Evolutionary conservation across 371 early-diverging fungal species (phyloP).

Genomic region (Saksenaea vasiformis): DNA sequence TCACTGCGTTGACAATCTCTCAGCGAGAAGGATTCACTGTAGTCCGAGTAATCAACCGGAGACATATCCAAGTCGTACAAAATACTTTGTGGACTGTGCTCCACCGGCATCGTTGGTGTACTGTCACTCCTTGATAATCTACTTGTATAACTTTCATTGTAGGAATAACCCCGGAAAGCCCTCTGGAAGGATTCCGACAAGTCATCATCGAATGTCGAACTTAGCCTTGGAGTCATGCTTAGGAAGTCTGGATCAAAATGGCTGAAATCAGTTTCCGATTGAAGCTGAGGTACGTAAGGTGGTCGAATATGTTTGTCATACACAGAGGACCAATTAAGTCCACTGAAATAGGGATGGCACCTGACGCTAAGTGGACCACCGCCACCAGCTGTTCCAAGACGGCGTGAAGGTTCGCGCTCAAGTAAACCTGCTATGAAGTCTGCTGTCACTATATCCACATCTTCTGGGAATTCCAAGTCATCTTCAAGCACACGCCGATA

Average conservation of each 20-base stretch:
- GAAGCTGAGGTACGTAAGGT: slow-evolving; percentile 52
- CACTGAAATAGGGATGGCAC: slow-evolving; percentile 67
- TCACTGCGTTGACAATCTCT: not conserved
- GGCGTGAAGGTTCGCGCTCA: slow-evolving; percentile 64
- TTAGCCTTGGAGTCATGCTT: slow-evolving; percentile 33
- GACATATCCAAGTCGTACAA: not conserved
- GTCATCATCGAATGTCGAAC: not conserved
- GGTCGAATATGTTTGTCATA: slow-evolving; percentile 66
- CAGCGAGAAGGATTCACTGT: not conserved
- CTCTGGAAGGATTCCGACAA: not conserved
- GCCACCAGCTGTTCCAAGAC: slow-evolving; percentile 57
- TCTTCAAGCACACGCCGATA: slow-evolving; percentile 76
- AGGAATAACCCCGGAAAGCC: not conserved
- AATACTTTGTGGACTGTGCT: not conserved
- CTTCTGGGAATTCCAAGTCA: slow-evolving; percentile 68
- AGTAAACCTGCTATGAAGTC: slow-evolving; percentile 62
- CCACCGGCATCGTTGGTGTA: not conserved
- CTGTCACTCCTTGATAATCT: not conserved
- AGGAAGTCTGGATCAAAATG: slow-evolving; percentile 65
- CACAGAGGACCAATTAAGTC: slow-evolving; percentile 75
- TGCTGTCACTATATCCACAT: slow-evolving; percentile 57
- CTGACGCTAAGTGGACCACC: slow-evolving; percentile 66
- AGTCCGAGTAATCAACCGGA: not conserved
- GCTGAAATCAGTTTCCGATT: slow-evolving; percentile 53
- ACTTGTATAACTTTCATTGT: not conserved